Evolutionary conservation across 441 rosid species (phyloP).

Genomic region (Metrosideros polymorpha): DNA sequence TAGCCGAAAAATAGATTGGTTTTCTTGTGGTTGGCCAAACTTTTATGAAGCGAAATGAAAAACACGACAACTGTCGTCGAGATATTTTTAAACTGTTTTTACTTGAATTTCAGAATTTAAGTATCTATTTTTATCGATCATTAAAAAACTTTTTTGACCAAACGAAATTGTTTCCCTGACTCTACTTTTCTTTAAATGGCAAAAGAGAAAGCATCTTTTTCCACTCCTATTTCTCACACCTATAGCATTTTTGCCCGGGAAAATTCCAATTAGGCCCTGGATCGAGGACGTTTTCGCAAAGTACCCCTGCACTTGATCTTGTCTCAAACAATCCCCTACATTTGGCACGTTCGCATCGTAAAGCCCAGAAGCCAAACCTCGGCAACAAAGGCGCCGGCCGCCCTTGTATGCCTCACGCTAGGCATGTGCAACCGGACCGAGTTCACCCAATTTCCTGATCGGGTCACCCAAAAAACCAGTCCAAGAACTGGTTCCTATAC

Average conservation of each 20-base stretch:
- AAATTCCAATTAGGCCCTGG: not conserved
- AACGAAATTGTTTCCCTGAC: not conserved
- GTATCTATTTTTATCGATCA: not conserved
- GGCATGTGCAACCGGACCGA: no score
- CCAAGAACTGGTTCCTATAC: no score
- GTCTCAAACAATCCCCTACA: not conserved
- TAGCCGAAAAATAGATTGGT: not conserved
- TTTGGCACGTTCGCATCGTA: not conserved
- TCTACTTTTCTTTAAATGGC: not conserved
- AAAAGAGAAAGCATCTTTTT: not conserved
- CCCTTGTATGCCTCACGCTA: no score
- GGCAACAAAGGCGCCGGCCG: not conserved
- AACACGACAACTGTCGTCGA: fast-evolving
- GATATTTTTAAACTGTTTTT: not conserved
- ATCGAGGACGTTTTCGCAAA: not conserved
- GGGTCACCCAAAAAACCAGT: no score
- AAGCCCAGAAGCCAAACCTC: not conserved
- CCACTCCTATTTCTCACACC: not conserved
- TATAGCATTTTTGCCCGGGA: not conserved
- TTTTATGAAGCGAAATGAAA: fast-evolving
- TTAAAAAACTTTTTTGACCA: fast-evolving
- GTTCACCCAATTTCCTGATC: no score
- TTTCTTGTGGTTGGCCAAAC: fast-evolving
- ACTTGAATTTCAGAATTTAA: not conserved
- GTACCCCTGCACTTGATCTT: not conserved